Conservation (phyloP, 23 red algal genomes). For the Gracilaria gracilis region DNA sequence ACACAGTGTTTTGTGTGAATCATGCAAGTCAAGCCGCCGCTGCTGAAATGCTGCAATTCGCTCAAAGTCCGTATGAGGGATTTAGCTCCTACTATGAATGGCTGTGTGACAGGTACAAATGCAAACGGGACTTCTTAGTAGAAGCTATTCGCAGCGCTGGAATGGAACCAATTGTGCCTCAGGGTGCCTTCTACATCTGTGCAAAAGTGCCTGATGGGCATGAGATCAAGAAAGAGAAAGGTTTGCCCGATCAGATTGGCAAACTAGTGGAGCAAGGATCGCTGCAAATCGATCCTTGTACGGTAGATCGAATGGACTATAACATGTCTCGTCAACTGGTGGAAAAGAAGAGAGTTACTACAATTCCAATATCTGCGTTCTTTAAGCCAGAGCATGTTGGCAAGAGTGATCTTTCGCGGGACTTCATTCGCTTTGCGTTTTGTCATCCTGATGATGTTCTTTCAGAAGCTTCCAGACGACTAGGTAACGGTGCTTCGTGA, state of each 20-base stretch:
- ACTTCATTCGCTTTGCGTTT: conserved; percentile 91
- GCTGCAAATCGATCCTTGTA: conserved; percentile 80
- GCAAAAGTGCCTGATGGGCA: conserved; percentile 48
- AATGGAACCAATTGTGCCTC: conserved; percentile 79
- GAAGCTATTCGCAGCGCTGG: conserved; percentile 52
- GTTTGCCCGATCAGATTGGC: conserved; percentile 50
- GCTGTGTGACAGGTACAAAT: conserved; percentile 48
- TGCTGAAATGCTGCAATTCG: conserved; percentile 62
- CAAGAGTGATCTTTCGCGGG: conserved; percentile 23
- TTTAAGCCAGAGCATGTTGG: conserved; percentile 45
- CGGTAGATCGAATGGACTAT: conserved; percentile 80
- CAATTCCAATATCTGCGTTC: conserved; percentile 90
- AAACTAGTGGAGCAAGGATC: conserved; percentile 16
- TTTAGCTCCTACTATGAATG: conserved; percentile 77
- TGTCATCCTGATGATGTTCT: conserved; percentile 89
- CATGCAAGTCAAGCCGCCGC: conserved; percentile 80
- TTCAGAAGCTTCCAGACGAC: conserved; percentile 47
- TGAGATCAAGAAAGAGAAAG: not conserved
- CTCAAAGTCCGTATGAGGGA: conserved; percentile 71
- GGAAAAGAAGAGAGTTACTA: conserved; percentile 67
- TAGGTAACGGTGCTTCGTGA: not conserved
- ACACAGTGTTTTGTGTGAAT: conserved; percentile 76
- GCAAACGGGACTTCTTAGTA: conserved; percentile 82
- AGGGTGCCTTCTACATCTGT: conserved; percentile 93
- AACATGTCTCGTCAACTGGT: conserved; percentile 77